Percentiles rank a stretch among this genome's conserved stretches.
Evolutionary conservation across 768 basidiomycete genomes (phyloP).

Genomic region (Termitomyces sp.): DNA sequence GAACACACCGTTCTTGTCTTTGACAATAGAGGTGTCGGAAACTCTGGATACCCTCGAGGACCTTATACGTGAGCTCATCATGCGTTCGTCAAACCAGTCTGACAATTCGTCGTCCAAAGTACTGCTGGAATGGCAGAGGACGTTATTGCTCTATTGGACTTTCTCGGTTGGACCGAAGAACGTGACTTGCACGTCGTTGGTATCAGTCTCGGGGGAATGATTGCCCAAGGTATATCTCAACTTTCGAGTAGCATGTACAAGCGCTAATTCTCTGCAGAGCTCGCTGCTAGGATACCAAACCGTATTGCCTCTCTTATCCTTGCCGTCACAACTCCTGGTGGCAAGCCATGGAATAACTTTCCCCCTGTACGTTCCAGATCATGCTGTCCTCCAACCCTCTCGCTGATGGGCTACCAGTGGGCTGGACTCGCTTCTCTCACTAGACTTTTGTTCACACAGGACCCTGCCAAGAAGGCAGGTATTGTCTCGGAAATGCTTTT

Average conservation of each 20-base stretch:
- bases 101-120: constrained; percentile 29
- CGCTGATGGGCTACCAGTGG: constrained; percentile 28
- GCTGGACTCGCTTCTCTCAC: constrained; percentile 32
- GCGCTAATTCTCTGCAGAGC: constrained; percentile 38
- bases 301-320: constrained; percentile 66
- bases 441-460: constrained; percentile 37
- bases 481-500: constrained; percentile 57
- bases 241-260: too few relatives aligned
- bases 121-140: constrained; percentile 81
- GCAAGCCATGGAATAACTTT: constrained; percentile 50
- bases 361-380: constrained; percentile 47
- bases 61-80: constrained; percentile 68
- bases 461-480: constrained; percentile 44
- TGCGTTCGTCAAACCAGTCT: background rate
- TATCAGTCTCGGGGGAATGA: constrained; percentile 77
- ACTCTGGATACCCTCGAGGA: constrained; percentile 65
- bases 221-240: constrained; percentile 5
- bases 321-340: constrained; percentile 68
- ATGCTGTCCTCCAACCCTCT: background rate
- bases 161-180: constrained; percentile 64
- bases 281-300: constrained; percentile 61
- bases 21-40: constrained; percentile 83
- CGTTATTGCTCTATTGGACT: constrained; percentile 58
- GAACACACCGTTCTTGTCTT: constrained; percentile 68
- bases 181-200: constrained; percentile 70